These are phyloP conservation scores for Hylodesmum podocarpum DNA, from an alignment of 306 rosid species.

Conservation along the genomic window DNA sequence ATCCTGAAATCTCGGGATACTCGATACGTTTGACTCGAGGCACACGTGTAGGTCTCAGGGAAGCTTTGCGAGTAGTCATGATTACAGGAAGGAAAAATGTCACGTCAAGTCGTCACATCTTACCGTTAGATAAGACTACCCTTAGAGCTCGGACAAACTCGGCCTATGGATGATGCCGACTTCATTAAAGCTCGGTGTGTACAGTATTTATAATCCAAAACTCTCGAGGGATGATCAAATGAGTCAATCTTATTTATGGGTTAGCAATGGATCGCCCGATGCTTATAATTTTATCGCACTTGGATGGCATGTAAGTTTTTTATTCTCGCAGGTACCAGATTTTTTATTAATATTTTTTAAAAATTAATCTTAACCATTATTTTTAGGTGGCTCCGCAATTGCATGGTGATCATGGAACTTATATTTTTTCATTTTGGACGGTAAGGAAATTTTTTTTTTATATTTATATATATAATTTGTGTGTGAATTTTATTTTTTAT, in stretches of 20 bases:
- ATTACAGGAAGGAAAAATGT: no score
- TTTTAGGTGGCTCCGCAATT: not conserved
- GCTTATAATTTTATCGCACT: not conserved
- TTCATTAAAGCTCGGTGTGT: no score
- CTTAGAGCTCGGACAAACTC: no score
- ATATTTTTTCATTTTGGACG: not conserved
- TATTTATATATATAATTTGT: no score
- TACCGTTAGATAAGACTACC: no score
- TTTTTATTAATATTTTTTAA: not conserved
- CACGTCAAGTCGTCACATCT: no score
- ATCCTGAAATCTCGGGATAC: no score
- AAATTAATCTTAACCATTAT: not conserved
- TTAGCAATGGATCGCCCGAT: not conserved
- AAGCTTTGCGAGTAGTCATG: no score
- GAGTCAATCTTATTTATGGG: not conserved
- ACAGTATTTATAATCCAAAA: constrained; percentile 6
- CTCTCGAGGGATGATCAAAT: not conserved
- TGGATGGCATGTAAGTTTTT: constrained; percentile 34
- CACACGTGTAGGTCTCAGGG: no score
- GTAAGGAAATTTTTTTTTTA: not conserved
- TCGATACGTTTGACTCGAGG: no score
- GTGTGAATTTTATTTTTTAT: no score
- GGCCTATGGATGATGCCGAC: no score
- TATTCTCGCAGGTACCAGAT: not conserved
- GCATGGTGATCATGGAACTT: not conserved